Percentiles rank a stretch among this genome's conserved stretches.
These are phyloP conservation scores for Didymellaceae sp. DNA, from an alignment of 2,329 filamentous ascomycete genomes.

Conservation along the genomic window DNA sequence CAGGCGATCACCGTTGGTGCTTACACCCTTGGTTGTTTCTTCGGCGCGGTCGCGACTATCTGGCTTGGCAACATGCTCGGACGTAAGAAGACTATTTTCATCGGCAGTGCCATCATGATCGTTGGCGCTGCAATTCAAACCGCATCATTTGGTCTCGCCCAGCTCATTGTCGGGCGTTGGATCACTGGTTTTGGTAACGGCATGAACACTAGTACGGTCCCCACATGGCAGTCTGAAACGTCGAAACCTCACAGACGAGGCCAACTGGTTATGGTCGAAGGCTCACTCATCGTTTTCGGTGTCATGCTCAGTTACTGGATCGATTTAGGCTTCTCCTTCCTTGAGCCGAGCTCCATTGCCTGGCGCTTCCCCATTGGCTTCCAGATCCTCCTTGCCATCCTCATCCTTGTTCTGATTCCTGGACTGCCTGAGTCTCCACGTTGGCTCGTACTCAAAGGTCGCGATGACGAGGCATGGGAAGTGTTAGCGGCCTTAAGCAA, in stretches of 20 bases:
- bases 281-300: constrained; percentile 54
- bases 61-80: constrained; percentile 66
- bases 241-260: constrained; percentile 55
- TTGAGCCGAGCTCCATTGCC: constrained; percentile 50
- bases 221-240: constrained; percentile 57
- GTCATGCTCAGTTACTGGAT: constrained; percentile 53
- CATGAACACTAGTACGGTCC: constrained; percentile 46
- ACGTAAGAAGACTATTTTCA: constrained; percentile 63
- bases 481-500: constrained; percentile 49
- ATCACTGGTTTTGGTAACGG: constrained; percentile 58
- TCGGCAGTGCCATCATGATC: constrained; percentile 65
- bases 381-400: constrained; percentile 64
- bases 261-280: constrained; percentile 57
- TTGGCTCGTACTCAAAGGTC: constrained; percentile 60
- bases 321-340: constrained; percentile 57
- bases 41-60: constrained; percentile 51
- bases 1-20: constrained; percentile 51
- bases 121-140: constrained; percentile 66
- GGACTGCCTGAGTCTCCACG: constrained; percentile 53
- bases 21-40: constrained; percentile 54
- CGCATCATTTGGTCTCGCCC: constrained; percentile 54
- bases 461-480: constrained; percentile 52
- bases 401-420: constrained; percentile 59
- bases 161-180: constrained; percentile 57
- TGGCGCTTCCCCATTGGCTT: constrained; percentile 62